Evolutionary conservation across 441 rosid genomes (phyloP).

Genomic region (Gossypium davidsonii): DNA sequence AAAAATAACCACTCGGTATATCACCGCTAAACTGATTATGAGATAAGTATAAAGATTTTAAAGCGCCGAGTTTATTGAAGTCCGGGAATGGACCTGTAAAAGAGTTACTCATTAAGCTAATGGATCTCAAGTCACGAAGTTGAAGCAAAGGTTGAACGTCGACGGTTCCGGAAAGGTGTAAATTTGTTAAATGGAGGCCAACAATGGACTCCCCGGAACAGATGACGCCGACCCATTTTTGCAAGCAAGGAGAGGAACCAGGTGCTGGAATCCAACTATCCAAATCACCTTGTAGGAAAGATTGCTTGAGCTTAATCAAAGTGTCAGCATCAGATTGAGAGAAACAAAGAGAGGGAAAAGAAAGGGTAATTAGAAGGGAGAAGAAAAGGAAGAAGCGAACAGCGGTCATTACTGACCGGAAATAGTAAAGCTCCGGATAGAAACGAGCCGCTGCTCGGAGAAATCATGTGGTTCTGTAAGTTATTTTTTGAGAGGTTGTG

Average conservation of each 20-base stretch:
- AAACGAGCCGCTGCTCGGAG: conserved; percentile 40
- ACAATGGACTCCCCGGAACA: conserved; percentile 44
- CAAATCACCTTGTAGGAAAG: conserved; percentile 29
- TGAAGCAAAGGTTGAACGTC: conserved; percentile 35
- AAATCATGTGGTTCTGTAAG: conserved; percentile 17
- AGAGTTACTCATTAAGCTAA: conserved; percentile 49
- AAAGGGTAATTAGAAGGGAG: conserved; percentile 14
- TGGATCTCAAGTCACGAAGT: conserved; percentile 43
- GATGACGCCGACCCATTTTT: conserved; percentile 52
- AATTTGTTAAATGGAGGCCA: conserved; percentile 50
- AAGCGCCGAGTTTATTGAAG: conserved; percentile 45
- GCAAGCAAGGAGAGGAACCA: conserved; percentile 43
- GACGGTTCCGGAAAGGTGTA: conserved; percentile 48
- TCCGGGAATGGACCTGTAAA: conserved; percentile 60
- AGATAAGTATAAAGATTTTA: conserved; percentile 50
- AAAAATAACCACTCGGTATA: conserved; percentile 45
- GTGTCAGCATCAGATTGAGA: conserved; percentile 36
- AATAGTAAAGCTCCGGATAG: conserved; percentile 24
- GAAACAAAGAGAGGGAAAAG: conserved; percentile 13
- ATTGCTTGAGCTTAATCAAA: conserved; percentile 45
- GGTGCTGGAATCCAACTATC: conserved; percentile 44
- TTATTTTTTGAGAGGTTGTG: conserved; percentile 14
- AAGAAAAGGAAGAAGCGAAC: conserved; percentile 10
- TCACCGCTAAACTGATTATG: conserved; percentile 55
- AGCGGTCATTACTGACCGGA: conserved; percentile 22